Conservation (phyloP, 2,329 filamentous ascomycete species). For the Nigrograna mackinnonii region DNA sequence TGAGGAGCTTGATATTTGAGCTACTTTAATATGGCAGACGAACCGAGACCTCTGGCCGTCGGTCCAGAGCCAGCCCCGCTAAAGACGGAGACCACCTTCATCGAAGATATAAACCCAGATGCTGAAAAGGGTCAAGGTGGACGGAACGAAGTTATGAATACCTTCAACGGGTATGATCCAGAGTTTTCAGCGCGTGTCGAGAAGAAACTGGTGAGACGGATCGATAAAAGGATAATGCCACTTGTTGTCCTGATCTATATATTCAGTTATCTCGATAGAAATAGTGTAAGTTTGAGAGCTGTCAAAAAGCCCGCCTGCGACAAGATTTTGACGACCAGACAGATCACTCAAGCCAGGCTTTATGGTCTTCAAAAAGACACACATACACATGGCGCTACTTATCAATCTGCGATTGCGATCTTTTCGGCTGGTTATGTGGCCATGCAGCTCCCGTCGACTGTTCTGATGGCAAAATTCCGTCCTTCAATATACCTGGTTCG, state of each 20-base stretch:
- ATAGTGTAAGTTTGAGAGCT: slow-evolving; percentile 1
- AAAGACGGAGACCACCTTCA: slow-evolving; percentile 1
- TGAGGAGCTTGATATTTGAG: too few relatives aligned
- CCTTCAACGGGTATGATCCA: background rate
- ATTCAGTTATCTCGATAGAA: slow-evolving; percentile 5
- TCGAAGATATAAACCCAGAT: background rate
- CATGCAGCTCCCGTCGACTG: slow-evolving; percentile 11
- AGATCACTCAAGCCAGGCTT: slow-evolving; percentile 4
- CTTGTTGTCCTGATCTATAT: slow-evolving; percentile 5
- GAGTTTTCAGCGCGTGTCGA: slow-evolving; percentile 1
- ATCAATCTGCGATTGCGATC: slow-evolving; percentile 3
- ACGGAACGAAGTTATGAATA: background rate
- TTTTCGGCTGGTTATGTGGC: slow-evolving; percentile 2
- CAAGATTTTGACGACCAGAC: background rate
- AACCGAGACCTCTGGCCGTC: background rate
- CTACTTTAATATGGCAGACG: background rate
- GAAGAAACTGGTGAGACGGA: slow-evolving; percentile 1
- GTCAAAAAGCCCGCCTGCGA: background rate
- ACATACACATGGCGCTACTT: background rate
- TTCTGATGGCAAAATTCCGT: slow-evolving; percentile 3
- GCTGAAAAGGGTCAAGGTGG: background rate
- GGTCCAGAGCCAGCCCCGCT: slow-evolving; percentile 2
- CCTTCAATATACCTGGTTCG: slow-evolving; percentile 1
- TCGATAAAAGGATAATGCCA: slow-evolving; percentile 5
- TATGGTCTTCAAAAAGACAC: slow-evolving; percentile 4